These are phyloP conservation scores for Fusarium haematococcum DNA, from an alignment of 2,329 filamentous ascomycete species.

Conservation along the genomic window DNA sequence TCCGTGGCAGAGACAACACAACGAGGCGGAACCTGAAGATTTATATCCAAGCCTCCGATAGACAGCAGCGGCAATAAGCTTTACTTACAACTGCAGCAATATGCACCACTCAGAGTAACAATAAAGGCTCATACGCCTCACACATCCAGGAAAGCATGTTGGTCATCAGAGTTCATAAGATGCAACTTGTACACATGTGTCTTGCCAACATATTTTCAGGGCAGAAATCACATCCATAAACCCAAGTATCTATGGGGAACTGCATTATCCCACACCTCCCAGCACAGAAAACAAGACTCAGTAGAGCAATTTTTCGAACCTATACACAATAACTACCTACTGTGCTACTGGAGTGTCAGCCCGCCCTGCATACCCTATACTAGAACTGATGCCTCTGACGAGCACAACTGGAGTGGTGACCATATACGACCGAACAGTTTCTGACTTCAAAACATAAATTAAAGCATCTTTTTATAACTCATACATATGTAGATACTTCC, in stretches of 20 bases:
- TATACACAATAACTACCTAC: not conserved
- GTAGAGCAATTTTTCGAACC: not conserved
- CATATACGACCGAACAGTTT: no score
- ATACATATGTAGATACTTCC: rapidly evolving
- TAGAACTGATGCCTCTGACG: no score
- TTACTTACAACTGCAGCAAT: not conserved
- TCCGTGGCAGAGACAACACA: not conserved
- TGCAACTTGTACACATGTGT: not conserved
- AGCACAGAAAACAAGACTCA: not conserved
- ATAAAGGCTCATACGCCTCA: not conserved
- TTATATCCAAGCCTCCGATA: not conserved
- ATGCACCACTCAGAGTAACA: not conserved
- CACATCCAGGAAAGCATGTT: not conserved
- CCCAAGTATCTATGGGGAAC: not conserved
- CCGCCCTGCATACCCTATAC: not conserved
- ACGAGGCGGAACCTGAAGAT: not conserved
- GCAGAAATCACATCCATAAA: not conserved
- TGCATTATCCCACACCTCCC: rapidly evolving
- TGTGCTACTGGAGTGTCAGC: not conserved
- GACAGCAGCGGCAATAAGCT: not conserved
- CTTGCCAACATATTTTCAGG: not conserved
- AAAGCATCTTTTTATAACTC: rapidly evolving
- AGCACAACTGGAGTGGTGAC: not conserved
- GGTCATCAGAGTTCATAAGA: not conserved
- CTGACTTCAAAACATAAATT: not conserved